These are phyloP conservation scores for Podila verticillata DNA, from an alignment of 192 early-diverging fungal species.

Conservation along the genomic window DNA sequence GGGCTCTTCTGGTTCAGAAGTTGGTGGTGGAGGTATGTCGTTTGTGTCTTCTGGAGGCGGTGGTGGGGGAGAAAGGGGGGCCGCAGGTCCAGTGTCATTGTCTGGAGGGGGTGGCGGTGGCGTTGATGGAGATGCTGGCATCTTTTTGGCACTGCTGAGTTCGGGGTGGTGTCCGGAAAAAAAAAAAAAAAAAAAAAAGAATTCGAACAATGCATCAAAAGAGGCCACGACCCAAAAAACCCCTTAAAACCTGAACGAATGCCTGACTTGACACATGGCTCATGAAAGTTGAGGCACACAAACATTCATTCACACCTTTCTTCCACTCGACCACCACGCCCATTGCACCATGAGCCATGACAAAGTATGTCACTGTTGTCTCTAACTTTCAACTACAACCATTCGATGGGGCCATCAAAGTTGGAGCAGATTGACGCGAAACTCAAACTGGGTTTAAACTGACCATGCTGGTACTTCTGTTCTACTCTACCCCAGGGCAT, in stretches of 20 bases:
- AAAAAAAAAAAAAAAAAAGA: no score
- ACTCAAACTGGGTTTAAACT: no score
- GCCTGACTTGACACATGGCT: no score
- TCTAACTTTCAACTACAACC: no score
- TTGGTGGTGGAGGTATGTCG: slow-evolving; percentile 4
- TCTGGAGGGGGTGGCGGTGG: slow-evolving; percentile 2
- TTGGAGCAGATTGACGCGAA: no score
- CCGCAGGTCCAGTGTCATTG: not conserved
- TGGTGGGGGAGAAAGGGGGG: slow-evolving; percentile 9
- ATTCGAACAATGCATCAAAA: no score
- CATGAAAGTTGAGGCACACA: no score
- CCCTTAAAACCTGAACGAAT: no score
- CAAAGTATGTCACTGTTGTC: not conserved
- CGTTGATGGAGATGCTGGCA: not conserved
- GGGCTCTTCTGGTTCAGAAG: not conserved
- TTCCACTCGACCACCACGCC: not conserved
- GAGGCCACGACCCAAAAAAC: no score
- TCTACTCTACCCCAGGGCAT: slow-evolving; percentile 20
- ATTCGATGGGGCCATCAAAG: no score
- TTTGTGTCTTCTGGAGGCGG: not conserved
- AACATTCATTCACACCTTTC: not conserved
- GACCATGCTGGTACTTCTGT: no score
- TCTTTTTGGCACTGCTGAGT: not conserved
- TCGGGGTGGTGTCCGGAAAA: no score
- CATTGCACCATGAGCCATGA: not conserved